Evolutionary conservation across 257 asterid genomes (phyloP), one percentile per base, ranked within the genome.

Genomic region (Thymus mandschuricus): DNA sequence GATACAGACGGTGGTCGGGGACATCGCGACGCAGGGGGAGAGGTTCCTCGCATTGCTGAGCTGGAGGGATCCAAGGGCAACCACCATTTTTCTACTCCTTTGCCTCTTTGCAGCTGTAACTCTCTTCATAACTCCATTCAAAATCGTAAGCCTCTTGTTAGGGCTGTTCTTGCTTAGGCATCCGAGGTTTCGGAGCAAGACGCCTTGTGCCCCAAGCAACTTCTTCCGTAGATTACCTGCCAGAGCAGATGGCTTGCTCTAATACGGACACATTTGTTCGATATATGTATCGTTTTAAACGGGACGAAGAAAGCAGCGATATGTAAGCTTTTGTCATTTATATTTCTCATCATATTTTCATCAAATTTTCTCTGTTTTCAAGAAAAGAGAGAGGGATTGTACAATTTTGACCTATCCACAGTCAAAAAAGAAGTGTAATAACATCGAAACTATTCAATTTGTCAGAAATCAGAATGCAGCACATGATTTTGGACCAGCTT

Each of bases 51-150:
- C 83, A 31, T 54, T 84, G 70, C 69, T 84, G 15, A 82, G 86
- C 75, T 84, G 89, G 89, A 73, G 86, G 69, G 89, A 84, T 45
- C 89, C 88, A 0, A 76, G 88, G 9, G 88, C 88, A 1, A 84
- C 86, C 1, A 74, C 81, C 59, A 75, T 84, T 10, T 84, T 79
- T 56, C 59, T 84, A 27, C 50, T 77, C 10, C n/a, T 75, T 12
- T 81, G 89, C 43, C 77, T 84, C 0, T 63, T 64, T 62, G 81
- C 86, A 11, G 86, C 89, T 9, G 77, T 79, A 4, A 80, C 77
- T 43, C 82, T 84, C 4, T 84, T 81, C n/a, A 65, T 84, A 8
- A 84, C 89, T 28, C 86, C 89, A 21, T 84, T 84, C 89, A 78
- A 79, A 81, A 80, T 84, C 33, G 86, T 84, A 70, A 76, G 60